Evolutionary conservation across 108 stramenopile species (phyloP), one percentile per base, ranked within the genome.

Genomic region (Parmales sp.): DNA sequence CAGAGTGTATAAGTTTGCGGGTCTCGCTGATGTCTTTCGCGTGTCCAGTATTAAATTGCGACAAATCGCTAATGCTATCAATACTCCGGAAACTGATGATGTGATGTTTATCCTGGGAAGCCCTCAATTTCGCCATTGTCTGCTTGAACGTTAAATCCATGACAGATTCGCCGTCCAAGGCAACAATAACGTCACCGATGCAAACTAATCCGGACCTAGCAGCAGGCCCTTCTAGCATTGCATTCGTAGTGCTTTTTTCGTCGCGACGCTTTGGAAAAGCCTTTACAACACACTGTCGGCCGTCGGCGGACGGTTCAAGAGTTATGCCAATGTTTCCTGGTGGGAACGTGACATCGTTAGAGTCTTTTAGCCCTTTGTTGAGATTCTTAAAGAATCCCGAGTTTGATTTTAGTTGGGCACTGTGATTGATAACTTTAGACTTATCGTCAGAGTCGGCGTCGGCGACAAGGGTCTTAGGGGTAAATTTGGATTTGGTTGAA

Each of bases 111-210:
- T 60, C 54, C 54, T 60, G 54, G 26, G 28, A 6, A 6, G 4
- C 7, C 54, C 54, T 60, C 6, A 60, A 34, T 16, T 34, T 28
- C 54, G 36, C 36, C 54, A 60, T 60, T 11, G 54, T 60, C 54
- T 60, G 54, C 54, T 60, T 60, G 54, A 60, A 60, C 8, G 54
- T 60, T 3, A 60, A 16, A 28, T 60, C 54, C 54, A 60, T 11
- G 8, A 60, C 54, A 28, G 8, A 26, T 34, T 60, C 54, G 9
- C 28, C 28, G 31, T 60, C 54, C 6, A 60, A 34, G 2, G 29
- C 28, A 3, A 34, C 36, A 13, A 60, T 20, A 16, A 60, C n/a
- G 26, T 60, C 54, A 13, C 54, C 54, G 28, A 60, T 34, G 3
- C 31, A 28, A 20, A 60, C 31, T 34, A 60, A 16, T 9, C 54